Evolutionary conservation across 2,329 filamentous ascomycete species (phyloP).

Genomic region (Ascochyta viciae-villosae): DNA sequence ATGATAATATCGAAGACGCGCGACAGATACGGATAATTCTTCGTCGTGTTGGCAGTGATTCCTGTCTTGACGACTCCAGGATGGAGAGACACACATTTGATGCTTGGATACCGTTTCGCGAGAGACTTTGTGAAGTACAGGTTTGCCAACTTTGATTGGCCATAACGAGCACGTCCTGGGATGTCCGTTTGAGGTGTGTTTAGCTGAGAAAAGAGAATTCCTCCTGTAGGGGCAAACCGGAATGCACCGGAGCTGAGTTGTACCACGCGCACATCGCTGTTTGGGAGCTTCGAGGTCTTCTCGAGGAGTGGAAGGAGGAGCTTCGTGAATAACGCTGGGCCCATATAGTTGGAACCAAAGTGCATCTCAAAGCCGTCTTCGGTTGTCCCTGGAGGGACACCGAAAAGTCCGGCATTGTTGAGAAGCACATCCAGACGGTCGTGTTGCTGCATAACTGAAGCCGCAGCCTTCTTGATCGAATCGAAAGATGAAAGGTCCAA

Average conservation of each 20-base stretch:
- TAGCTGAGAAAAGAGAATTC: no score
- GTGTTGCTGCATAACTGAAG: conserved; percentile 9
- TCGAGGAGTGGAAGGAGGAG: conserved; percentile 52
- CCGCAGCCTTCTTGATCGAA: no score
- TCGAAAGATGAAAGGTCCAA: no score
- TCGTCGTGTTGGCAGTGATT: not conserved
- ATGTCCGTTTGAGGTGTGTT: no score
- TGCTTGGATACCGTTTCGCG: conserved; percentile 50
- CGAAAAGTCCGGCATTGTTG: conserved; percentile 52
- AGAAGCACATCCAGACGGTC: conserved; percentile 51
- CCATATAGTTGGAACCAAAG: conserved; percentile 57
- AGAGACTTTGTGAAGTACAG: conserved; percentile 51
- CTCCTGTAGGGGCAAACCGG: no score
- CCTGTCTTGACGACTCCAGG: conserved; percentile 54
- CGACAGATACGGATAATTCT: not conserved
- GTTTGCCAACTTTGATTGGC: conserved; percentile 43
- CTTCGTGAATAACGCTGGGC: conserved; percentile 53
- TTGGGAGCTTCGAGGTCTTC: conserved; percentile 37
- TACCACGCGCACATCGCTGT: no score
- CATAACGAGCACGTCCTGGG: no score
- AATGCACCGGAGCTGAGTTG: no score
- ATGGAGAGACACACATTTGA: conserved; percentile 51
- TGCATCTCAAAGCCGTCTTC: conserved; percentile 56
- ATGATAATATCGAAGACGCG: not conserved
- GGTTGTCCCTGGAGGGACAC: conserved; percentile 35